Percentiles rank a stretch among this genome's conserved stretches.
These are phyloP conservation scores for Isabelozyma heimii DNA, from an alignment of 805 yeast genomes.

Conservation along the genomic window DNA sequence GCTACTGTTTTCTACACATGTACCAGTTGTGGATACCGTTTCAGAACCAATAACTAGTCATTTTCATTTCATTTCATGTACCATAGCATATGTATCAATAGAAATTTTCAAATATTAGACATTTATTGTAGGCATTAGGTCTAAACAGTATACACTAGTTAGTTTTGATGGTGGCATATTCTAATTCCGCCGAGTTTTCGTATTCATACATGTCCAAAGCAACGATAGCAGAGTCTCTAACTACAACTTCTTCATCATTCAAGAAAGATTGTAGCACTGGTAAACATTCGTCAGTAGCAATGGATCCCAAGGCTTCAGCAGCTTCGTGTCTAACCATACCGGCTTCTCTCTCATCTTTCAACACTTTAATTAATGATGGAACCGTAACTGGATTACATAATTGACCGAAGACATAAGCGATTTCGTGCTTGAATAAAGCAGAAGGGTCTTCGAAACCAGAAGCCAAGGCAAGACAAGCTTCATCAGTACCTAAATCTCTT, in stretches of 20 bases:
- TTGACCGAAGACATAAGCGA: slow-evolving; percentile 98
- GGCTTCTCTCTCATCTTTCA: slow-evolving; percentile 76
- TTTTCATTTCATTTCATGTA: slow-evolving; percentile 4
- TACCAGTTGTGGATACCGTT: slow-evolving; percentile 86
- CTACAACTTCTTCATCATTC: slow-evolving; percentile 82
- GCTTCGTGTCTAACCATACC: slow-evolving; percentile 99
- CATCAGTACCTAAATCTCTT: slow-evolving; percentile 90
- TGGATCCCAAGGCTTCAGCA: slow-evolving; percentile 96
- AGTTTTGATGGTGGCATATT: slow-evolving; percentile 52
- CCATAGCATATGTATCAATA: slow-evolving; percentile 2
- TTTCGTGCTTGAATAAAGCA: slow-evolving; percentile 95
- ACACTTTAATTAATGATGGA: slow-evolving; percentile 79
- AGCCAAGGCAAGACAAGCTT: slow-evolving; percentile 90
- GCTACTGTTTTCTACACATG: slow-evolving; percentile 98
- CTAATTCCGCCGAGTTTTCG: slow-evolving; percentile 80
- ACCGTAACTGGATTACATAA: slow-evolving; percentile 90
- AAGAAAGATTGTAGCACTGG: slow-evolving; percentile 81
- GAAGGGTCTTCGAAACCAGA: slow-evolving; percentile 86
- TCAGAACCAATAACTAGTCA: slow-evolving; percentile 81
- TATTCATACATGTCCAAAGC: slow-evolving; percentile 98
- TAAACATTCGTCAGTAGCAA: slow-evolving; percentile 92
- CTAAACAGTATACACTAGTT: slow-evolving; percentile 3
- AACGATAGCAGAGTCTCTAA: slow-evolving; percentile 93
- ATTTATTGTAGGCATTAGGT: background rate
- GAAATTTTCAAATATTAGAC: background rate